These are phyloP conservation scores for Aureobasidium zeae DNA, from an alignment of 2,329 filamentous ascomycete genomes.

Conservation along the genomic window DNA sequence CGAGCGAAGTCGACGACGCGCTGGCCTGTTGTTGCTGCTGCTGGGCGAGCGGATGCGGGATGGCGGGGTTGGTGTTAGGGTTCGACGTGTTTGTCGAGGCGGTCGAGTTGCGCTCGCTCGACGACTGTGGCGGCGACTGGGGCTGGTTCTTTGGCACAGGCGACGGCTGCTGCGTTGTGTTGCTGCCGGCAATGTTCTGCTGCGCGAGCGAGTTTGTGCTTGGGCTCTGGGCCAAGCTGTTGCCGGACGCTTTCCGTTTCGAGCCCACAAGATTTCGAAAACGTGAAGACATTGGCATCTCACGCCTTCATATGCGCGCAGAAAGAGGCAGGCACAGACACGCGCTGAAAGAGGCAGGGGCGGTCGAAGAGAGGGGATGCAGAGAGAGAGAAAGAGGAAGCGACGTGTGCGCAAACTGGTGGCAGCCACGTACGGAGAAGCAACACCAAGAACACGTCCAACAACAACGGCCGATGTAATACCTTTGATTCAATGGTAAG, in stretches of 20 bases:
- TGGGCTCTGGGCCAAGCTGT: conserved; percentile 35
- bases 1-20: conserved; percentile 20
- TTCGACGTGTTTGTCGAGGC: conserved; percentile 24
- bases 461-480: not conserved
- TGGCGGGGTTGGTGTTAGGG: conserved; percentile 26
- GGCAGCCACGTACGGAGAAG: too few species aligned
- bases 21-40: conserved; percentile 32
- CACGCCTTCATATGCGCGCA: conserved; percentile 18
- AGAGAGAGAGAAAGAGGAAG: not conserved
- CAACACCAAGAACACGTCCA: not conserved
- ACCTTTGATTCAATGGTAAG: not conserved
- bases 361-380: conserved; percentile 1
- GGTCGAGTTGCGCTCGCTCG: conserved; percentile 22
- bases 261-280: conserved; percentile 73
- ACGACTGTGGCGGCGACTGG: conserved; percentile 31
- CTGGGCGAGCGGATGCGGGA: conserved; percentile 35
- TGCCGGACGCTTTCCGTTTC: conserved; percentile 60
- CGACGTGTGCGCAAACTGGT: too few species aligned
- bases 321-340: not conserved
- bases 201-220: conserved; percentile 29
- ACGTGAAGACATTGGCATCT: conserved; percentile 65
- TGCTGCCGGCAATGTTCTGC: conserved; percentile 21
- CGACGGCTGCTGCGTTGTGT: conserved; percentile 25
- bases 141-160: conserved; percentile 12
- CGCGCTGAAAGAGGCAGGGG: conserved; percentile 3